Percentiles rank a stretch among this genome's conserved stretches.
Conservation (phyloP, 106 monocot genomes). For the Dioscorea alata region DNA sequence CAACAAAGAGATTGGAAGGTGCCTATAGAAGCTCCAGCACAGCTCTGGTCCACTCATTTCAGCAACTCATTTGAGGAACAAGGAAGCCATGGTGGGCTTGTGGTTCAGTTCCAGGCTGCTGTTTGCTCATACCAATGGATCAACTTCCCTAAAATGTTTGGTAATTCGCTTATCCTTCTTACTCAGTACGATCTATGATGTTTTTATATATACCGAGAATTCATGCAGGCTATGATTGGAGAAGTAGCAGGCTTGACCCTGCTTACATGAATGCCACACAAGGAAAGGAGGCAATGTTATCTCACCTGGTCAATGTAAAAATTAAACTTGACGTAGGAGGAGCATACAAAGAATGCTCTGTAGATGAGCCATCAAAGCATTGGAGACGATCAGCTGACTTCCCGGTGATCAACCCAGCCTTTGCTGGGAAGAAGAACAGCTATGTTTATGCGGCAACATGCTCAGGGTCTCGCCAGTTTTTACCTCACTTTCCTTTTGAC, state of each 20-base stretch:
- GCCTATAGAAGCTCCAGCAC: conserved; percentile 54
- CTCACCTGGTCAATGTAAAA: conserved; percentile 48
- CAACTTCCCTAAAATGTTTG: conserved; percentile 72
- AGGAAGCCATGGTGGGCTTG: conserved; percentile 14
- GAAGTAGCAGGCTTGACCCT: conserved; percentile 52
- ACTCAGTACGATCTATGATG: too few species aligned
- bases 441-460: conserved; percentile 50
- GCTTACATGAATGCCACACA: conserved; percentile 54
- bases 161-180: conserved; percentile 17
- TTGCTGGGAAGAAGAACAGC: conserved; percentile 36
- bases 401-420: conserved; percentile 60
- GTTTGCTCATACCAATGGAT: conserved; percentile 88
- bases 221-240: conserved; percentile 69
- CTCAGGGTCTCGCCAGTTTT: conserved; percentile 35
- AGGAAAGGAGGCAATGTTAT: conserved; percentile 32
- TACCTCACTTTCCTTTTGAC: conserved; percentile 83
- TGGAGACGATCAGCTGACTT: conserved; percentile 70
- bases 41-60: conserved; percentile 60
- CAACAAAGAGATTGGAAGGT: conserved; percentile 43
- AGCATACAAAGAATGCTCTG: conserved; percentile 12
- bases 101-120: conserved; percentile 47
- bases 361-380: conserved; percentile 18
- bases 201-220: background rate
- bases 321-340: conserved; percentile 46
- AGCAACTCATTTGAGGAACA: conserved; percentile 69